Conservation (phyloP, 1,139 yeast genomes). For the Geotrichum phurueaensis region DNA sequence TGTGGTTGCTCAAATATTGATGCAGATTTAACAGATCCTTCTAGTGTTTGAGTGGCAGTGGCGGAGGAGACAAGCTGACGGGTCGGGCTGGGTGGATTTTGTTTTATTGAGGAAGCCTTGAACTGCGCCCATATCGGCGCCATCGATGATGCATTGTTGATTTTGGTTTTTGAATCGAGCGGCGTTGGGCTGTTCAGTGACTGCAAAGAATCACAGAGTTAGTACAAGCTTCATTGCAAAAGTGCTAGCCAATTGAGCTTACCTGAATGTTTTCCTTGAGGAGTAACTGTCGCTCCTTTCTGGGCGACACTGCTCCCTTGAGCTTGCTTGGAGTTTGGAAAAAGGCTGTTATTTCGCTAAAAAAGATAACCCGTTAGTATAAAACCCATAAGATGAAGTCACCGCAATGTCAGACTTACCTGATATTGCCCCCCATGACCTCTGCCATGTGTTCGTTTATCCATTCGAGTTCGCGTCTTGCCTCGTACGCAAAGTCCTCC, state of each 20-base stretch:
- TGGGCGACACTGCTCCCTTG: constrained; percentile 32
- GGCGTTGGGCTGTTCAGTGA: not conserved
- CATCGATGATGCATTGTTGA: not conserved
- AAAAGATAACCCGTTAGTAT: not conserved
- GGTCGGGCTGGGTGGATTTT: not conserved
- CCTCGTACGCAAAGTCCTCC: constrained; percentile 39
- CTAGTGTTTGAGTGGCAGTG: not conserved
- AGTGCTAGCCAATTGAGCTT: not conserved
- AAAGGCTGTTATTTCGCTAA: constrained; percentile 26
- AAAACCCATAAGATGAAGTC: not conserved
- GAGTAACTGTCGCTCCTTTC: constrained; percentile 27
- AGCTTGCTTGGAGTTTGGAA: constrained; percentile 35
- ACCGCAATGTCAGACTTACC: constrained; percentile 22
- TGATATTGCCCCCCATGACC: constrained; percentile 24
- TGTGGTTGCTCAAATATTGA: not conserved
- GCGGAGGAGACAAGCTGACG: not conserved
- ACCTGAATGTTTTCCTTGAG: constrained; percentile 9
- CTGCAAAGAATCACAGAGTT: not conserved
- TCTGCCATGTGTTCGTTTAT: constrained; percentile 31
- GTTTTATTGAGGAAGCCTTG: not conserved
- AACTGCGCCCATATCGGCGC: not conserved
- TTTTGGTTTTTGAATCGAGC: not conserved
- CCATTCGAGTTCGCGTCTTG: constrained; percentile 40
- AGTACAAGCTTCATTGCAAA: not conserved
- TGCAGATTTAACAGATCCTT: not conserved